These are phyloP conservation scores for Ochetophila trinervis DNA, from an alignment of 306 rosid species.

Conservation along the genomic window DNA sequence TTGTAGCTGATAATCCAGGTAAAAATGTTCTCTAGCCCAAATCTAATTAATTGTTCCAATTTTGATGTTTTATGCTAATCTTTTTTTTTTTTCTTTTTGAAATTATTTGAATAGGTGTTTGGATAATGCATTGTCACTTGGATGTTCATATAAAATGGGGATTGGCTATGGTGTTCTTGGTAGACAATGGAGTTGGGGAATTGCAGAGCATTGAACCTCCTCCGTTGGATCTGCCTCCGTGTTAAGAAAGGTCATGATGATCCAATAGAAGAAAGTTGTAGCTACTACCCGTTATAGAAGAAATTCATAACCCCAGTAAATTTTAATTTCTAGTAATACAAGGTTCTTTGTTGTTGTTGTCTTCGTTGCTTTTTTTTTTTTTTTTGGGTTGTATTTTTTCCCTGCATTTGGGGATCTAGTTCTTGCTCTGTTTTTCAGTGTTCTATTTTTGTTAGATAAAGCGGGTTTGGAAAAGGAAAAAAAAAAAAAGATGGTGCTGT, in stretches of 20 bases:
- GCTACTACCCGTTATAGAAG: background rate
- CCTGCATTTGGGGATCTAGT: conserved; percentile 55
- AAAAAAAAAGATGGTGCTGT: conserved; percentile 1
- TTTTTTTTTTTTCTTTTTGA: background rate
- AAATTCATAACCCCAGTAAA: conserved; percentile 14
- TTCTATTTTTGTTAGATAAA: conserved; percentile 25
- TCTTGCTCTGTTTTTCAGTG: conserved; percentile 24
- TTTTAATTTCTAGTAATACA: conserved; percentile 25
- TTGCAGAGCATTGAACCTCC: conserved; percentile 68
- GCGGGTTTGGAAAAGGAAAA: conserved; percentile 25
- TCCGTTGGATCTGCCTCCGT: conserved; percentile 67
- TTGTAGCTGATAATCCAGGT: conserved; percentile 97
- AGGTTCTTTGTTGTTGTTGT: conserved; percentile 20
- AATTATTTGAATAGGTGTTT: conserved; percentile 57
- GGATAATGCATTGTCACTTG: conserved; percentile 95
- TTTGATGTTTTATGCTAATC: conserved; percentile 2
- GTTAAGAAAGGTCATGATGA: conserved; percentile 35
- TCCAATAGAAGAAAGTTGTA: background rate
- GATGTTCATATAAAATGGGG: conserved; percentile 95
- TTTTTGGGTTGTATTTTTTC: too few relatives aligned
- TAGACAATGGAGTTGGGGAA: conserved; percentile 71
- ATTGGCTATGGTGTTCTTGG: conserved; percentile 82
- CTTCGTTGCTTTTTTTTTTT: too few relatives aligned
- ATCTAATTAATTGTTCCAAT: background rate
- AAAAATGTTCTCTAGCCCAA: background rate